Evolutionary conservation across 345 rosid species (phyloP).

Genomic region (Salix suchowensis): DNA sequence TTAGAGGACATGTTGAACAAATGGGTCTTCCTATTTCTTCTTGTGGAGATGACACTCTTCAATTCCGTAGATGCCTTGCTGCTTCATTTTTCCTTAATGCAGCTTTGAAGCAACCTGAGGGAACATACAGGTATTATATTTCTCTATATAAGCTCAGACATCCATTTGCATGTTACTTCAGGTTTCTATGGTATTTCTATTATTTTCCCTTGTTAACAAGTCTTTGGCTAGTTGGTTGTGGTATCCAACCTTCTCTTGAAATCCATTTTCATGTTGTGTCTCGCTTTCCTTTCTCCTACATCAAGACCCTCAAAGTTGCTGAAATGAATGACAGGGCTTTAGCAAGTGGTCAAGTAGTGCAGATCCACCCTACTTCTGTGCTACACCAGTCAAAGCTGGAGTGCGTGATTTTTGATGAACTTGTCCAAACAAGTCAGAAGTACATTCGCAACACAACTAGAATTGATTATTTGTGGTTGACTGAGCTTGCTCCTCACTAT

Average conservation of each 20-base stretch:
- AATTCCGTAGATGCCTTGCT: slow-evolving; percentile 82
- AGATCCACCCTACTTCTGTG: slow-evolving; percentile 86
- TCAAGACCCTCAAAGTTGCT: slow-evolving; percentile 1
- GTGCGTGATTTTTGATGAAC: slow-evolving; percentile 77
- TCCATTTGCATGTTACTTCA: background rate
- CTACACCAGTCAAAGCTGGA: slow-evolving; percentile 62
- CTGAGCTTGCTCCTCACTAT: slow-evolving; percentile 85
- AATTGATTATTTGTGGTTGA: slow-evolving; percentile 76
- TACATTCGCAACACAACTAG: slow-evolving; percentile 70
- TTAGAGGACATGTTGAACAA: slow-evolving; percentile 61
- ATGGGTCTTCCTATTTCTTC: slow-evolving; percentile 74
- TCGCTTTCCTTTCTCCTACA: background rate
- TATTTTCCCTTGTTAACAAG: background rate
- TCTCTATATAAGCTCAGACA: slow-evolving; percentile 1
- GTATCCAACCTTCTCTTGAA: background rate
- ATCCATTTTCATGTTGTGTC: background rate
- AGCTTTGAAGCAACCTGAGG: slow-evolving; percentile 82
- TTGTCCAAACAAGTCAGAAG: slow-evolving; percentile 71
- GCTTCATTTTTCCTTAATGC: slow-evolving; percentile 94
- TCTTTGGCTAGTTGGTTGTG: background rate
- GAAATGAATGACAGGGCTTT: slow-evolving; percentile 60
- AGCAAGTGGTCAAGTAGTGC: slow-evolving; percentile 77
- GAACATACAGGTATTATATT: slow-evolving; percentile 60
- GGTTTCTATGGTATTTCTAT: background rate
- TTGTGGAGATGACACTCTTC: slow-evolving; percentile 74